Evolutionary conservation across 805 yeast genomes (phyloP).

Genomic region (Nakazawaea sp.): DNA sequence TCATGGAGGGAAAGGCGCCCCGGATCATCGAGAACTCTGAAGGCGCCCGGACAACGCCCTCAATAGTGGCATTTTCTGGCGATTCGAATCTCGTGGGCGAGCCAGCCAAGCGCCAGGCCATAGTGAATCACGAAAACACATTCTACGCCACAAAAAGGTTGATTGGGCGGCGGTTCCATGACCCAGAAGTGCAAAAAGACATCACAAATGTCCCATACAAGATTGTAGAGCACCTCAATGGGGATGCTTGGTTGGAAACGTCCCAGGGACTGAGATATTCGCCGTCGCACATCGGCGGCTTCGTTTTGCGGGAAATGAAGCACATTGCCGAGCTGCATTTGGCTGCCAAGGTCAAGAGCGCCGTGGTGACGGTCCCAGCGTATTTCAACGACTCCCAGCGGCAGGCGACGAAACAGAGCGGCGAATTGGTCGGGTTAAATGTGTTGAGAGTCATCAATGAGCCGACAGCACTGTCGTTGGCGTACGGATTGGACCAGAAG

Average conservation of each 20-base stretch:
- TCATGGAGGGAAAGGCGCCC: constrained; percentile 73
- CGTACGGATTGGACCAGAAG: constrained; percentile 75
- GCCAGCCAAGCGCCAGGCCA: constrained; percentile 95
- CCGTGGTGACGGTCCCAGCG: constrained; percentile 87
- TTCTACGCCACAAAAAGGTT: constrained; percentile 91
- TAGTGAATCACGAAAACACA: constrained; percentile 90
- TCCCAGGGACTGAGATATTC: constrained; percentile 85
- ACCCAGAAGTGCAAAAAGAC: constrained; percentile 86
- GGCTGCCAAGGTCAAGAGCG: constrained; percentile 59
- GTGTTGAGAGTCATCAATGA: constrained; percentile 81
- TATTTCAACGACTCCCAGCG: constrained; percentile 86
- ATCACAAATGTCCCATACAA: constrained; percentile 83
- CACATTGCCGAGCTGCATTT: constrained; percentile 84
- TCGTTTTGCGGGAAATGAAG: constrained; percentile 89
- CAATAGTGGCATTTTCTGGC: constrained; percentile 92
- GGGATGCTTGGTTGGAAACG: constrained; percentile 90
- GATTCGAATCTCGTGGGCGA: constrained; percentile 83
- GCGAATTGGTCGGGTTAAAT: constrained; percentile 89
- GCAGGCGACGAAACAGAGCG: constrained; percentile 91
- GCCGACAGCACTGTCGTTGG: constrained; percentile 89
- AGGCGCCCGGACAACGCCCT: constrained; percentile 82
- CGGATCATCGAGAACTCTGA: constrained; percentile 73
- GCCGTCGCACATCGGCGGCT: constrained; percentile 94
- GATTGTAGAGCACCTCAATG: constrained; percentile 83
- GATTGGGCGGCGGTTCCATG: constrained; percentile 89